These are phyloP conservation scores for Strobilomyces dryophilus DNA, from an alignment of 768 basidiomycete species.

Conservation along the genomic window DNA sequence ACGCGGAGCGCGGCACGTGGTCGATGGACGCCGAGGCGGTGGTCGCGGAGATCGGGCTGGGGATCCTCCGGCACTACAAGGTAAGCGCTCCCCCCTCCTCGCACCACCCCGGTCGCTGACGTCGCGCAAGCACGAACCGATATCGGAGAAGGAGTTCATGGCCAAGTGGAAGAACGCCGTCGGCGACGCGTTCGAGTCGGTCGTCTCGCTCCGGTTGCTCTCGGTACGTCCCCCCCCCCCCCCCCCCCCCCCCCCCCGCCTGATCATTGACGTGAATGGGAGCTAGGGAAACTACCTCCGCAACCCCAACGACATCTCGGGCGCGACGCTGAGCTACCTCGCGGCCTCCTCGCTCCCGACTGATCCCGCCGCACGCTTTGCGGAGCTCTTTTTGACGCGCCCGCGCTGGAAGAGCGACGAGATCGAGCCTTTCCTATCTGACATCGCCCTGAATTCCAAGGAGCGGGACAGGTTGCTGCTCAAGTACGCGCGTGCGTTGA, in stretches of 20 bases:
- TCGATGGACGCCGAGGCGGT: conserved; percentile 56
- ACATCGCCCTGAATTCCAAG: conserved; percentile 80
- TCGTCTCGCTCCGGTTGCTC: conserved; percentile 64
- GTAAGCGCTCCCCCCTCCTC: conserved; percentile 33
- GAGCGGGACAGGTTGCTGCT: conserved; percentile 84
- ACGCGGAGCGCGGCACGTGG: conserved; percentile 48
- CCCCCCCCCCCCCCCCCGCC: too few species aligned
- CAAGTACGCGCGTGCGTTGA: conserved; percentile 79
- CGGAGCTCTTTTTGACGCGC: conserved; percentile 82
- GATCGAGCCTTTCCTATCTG: conserved; percentile 75
- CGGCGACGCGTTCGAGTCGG: conserved; percentile 69
- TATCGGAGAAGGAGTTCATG: conserved; percentile 54
- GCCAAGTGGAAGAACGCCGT: conserved; percentile 66
- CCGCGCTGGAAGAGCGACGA: conserved; percentile 75
- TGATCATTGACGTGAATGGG: background rate
- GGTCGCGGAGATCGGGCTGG: conserved; percentile 74
- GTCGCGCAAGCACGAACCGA: conserved; percentile 49
- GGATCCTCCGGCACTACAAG: conserved; percentile 60
- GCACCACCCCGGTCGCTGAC: background rate
- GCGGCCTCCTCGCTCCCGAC: conserved; percentile 69
- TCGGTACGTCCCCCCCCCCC: conserved; percentile 43
- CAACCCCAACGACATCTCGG: conserved; percentile 33
- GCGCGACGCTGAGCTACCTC: conserved; percentile 60
- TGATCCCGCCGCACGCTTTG: conserved; percentile 77
- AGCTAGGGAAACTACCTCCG: conserved; percentile 75